Evolutionary conservation across 768 basidiomycete genomes (phyloP).

Genomic region (Paxillus involutus): DNA sequence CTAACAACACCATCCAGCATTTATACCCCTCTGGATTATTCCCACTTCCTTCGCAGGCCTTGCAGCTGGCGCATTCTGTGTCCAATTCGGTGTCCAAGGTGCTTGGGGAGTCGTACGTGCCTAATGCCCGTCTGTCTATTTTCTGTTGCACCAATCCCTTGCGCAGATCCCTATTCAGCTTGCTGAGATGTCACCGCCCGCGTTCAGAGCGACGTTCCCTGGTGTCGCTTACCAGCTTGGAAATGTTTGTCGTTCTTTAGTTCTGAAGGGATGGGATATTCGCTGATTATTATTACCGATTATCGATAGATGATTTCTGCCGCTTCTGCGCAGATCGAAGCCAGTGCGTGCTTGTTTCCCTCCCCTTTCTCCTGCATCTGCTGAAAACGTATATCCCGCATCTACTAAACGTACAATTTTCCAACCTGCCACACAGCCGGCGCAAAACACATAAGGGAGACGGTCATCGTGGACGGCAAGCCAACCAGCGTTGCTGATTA

Average conservation of each 20-base stretch:
- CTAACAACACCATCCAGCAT: constrained; percentile 26
- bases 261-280: background rate
- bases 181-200: constrained; percentile 83
- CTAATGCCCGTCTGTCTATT: background rate
- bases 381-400: no score
- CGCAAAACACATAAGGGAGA: constrained; percentile 54
- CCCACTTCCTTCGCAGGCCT: constrained; percentile 68
- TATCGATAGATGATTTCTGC: constrained; percentile 57
- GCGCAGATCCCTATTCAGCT: constrained; percentile 70
- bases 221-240: constrained; percentile 86
- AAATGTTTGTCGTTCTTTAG: constrained; percentile 39
- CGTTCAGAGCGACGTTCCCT: constrained; percentile 86
- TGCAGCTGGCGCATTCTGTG: constrained; percentile 81
- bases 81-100: constrained; percentile 88
- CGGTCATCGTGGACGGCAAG: constrained; percentile 41
- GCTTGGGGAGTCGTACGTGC: constrained; percentile 81
- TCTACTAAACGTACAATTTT: no score
- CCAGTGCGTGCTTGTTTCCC: constrained; percentile 40
- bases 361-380: background rate
- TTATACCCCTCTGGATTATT: constrained; percentile 84
- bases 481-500: constrained; percentile 57
- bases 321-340: constrained; percentile 80
- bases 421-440: constrained; percentile 43
- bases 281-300: background rate
- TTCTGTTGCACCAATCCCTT: background rate